Base-by-base conservation (phyloP, 2,329 filamentous ascomycete species). In the Colletotrichum paranaense region DNA sequence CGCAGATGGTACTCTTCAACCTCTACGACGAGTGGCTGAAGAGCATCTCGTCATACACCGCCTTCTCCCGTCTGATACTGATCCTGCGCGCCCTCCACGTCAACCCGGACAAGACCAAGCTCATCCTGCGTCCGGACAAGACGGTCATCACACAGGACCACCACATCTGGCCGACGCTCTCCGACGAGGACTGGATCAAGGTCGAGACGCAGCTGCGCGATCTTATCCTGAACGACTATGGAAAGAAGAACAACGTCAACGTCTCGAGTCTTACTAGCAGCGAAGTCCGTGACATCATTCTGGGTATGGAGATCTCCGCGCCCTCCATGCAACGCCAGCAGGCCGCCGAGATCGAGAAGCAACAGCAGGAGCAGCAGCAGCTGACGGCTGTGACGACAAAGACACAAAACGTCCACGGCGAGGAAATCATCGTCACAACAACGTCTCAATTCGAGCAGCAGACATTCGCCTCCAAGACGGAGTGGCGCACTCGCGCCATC, bases 211-310 rank as follows among this genome's bases (percentile, higher is more conserved):
- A 97, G 81, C 87, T 99, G 55, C 93, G 97, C 82, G 97, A 99
- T 87, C 87, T 99, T 76, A 99, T 99, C 79, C 82, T 99, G 77
- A 98, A 98, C 77, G 97, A 99, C 81, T 99, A 99, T 81, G 97
- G 97, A 81, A 99, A 98, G 90, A 99, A 99, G 90, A 99, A 99
- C 88, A 99, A 98, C 78, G 97, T 99, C 86, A 99, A 99, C 79
- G 96, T 97, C 14, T 97, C 97, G 19, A 98, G 95, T 82, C 88
- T 99, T 84, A 99, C 97, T 1, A 98, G 92, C 81, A 98, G 94
- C 79, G 97, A 99, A 90, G 97, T 99, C 63, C 92, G 97, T 78
- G 97, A 99, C 80, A 98, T 99, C 79, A 99, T 99, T 78, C 86
- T 99, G 75, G 97, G 97, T 89, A 99, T 99, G 97, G 97, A 99